Percentiles rank a stretch among this genome's conserved stretches.
phyloP scores from a whole-genome alignment of 1,139 yeast genomes.

The Arxiozyma telluris region DNA sequence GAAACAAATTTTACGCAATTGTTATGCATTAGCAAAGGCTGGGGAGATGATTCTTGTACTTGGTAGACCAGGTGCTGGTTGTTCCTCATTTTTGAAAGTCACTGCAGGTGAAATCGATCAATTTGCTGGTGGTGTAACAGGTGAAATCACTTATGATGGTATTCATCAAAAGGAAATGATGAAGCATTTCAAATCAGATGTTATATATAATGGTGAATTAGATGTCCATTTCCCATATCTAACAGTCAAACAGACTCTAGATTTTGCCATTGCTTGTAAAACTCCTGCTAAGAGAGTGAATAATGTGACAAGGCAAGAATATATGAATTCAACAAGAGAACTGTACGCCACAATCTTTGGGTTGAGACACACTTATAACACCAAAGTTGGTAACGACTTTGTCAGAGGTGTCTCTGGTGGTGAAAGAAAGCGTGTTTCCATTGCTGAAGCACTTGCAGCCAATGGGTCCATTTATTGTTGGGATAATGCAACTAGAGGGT shows the following conservation, averaged over 20 bases:
- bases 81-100: slow-evolving; percentile 49
- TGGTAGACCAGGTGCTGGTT: slow-evolving; percentile 65
- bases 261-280: slow-evolving; percentile 34
- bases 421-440: slow-evolving; percentile 74
- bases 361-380: slow-evolving; percentile 54
- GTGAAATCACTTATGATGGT: slow-evolving; percentile 40
- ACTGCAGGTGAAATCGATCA: slow-evolving; percentile 41
- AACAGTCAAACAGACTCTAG: slow-evolving; percentile 44
- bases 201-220: slow-evolving; percentile 44
- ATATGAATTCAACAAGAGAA: slow-evolving; percentile 43
- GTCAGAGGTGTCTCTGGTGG: slow-evolving; percentile 81
- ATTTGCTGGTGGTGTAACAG: slow-evolving; percentile 30
- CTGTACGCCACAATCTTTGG: slow-evolving; percentile 47
- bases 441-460: slow-evolving; percentile 51
- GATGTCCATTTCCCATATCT: slow-evolving; percentile 49
- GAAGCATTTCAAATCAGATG: slow-evolving; percentile 40
- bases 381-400: slow-evolving; percentile 62
- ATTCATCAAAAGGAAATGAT: slow-evolving; percentile 41
- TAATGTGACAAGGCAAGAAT: slow-evolving; percentile 34
- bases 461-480: slow-evolving; percentile 47
- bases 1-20: slow-evolving; percentile 38
- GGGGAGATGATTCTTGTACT: slow-evolving; percentile 56
- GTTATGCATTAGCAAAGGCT: slow-evolving; percentile 39
- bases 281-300: slow-evolving; percentile 37
- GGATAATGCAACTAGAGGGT: slow-evolving; percentile 58